Conservation (phyloP, 257 asterid genomes). For the Prunella vulgaris region DNA sequence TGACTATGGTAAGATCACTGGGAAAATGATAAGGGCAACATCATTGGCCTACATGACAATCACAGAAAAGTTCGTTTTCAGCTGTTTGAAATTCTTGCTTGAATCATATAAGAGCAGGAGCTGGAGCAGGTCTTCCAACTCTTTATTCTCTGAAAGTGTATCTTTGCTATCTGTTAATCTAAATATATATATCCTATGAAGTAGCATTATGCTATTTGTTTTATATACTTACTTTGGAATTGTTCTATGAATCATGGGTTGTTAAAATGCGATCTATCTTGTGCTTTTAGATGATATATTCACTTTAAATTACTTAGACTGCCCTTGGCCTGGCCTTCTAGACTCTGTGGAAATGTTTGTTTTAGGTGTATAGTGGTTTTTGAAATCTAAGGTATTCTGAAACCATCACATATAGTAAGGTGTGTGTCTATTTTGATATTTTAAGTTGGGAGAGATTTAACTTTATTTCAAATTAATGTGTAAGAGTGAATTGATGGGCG, state of each 20-base stretch:
- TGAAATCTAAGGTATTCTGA: too few relatives aligned
- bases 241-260: slow-evolving; percentile 1
- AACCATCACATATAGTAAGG: too few relatives aligned
- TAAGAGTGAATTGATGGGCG: too few relatives aligned
- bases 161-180: background rate
- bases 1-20: background rate
- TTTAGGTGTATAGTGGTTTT: too few relatives aligned
- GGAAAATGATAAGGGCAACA: slow-evolving; percentile 1
- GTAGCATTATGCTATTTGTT: background rate
- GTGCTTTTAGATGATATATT: too few relatives aligned
- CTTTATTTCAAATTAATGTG: too few relatives aligned
- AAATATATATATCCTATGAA: background rate
- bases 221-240: background rate
- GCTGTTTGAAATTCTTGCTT: background rate
- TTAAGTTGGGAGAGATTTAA: too few relatives aligned
- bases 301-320: too few relatives aligned
- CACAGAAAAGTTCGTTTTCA: background rate
- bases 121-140: background rate
- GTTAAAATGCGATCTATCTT: background rate
- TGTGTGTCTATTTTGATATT: too few relatives aligned
- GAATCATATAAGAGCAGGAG: background rate
- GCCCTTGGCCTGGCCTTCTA: too few relatives aligned
- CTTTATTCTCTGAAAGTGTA: background rate
- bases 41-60: background rate
- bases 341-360: too few relatives aligned